These are phyloP conservation scores for Naganishia kalamii DNA, from an alignment of 768 basidiomycete genomes.

Conservation along the genomic window DNA sequence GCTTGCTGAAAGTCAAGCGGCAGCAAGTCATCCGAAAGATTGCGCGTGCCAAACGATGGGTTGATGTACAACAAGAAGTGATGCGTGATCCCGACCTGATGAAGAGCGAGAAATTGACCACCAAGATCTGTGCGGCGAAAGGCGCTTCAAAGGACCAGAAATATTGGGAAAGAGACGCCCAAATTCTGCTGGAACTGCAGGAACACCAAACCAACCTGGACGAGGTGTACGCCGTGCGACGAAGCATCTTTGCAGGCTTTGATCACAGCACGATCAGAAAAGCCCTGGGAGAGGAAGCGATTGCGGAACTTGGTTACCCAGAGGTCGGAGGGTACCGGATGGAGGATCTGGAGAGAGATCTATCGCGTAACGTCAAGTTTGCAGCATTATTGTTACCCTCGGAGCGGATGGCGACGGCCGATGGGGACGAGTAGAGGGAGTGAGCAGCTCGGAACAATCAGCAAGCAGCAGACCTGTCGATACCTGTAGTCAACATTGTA, in stretches of 20 bases:
- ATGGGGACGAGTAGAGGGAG: too few species aligned
- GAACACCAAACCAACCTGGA: neutral
- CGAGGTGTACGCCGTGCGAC: constrained; percentile 7
- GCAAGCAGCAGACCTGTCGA: too few species aligned
- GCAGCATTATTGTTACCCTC: neutral
- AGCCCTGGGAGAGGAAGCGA: neutral
- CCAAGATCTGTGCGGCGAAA: neutral
- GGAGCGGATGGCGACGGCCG: neutral
- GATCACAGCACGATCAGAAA: neutral
- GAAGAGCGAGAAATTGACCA: neutral
- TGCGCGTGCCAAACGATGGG: constrained; percentile 1
- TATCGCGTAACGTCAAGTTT: neutral
- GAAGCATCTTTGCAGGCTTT: constrained; percentile 2
- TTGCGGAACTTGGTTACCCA: neutral
- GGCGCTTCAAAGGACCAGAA: neutral
- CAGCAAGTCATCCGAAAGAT: neutral
- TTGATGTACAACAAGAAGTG: constrained; percentile 4
- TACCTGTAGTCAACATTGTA: too few species aligned
- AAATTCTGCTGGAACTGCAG: neutral
- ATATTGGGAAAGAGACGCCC: constrained; percentile 6
- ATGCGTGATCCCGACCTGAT: constrained; percentile 1
- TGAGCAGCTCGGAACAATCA: too few species aligned
- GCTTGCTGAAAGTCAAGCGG: neutral
- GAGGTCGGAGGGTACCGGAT: neutral
- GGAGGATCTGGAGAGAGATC: neutral